These are phyloP conservation scores for Aureobasidium vineae DNA, from an alignment of 2,329 filamentous ascomycete genomes.

Conservation along the genomic window DNA sequence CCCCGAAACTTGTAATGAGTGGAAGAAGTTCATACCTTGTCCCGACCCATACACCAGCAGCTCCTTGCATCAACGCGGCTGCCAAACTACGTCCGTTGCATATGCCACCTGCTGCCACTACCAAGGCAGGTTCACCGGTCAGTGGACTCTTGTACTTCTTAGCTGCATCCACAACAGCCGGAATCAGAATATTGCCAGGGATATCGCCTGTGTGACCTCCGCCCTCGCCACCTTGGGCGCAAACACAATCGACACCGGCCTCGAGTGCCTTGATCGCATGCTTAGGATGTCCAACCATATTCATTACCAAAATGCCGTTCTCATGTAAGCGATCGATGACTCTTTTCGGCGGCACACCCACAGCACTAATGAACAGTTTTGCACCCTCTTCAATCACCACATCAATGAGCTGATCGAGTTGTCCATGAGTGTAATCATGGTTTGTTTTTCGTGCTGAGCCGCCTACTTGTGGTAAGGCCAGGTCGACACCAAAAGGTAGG, in stretches of 20 bases:
- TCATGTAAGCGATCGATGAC: constrained; percentile 75
- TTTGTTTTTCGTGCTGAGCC: constrained; percentile 83
- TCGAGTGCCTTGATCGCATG: constrained; percentile 87
- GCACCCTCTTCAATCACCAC: constrained; percentile 84
- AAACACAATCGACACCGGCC: constrained; percentile 84
- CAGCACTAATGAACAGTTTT: constrained; percentile 79
- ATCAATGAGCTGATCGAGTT: constrained; percentile 82
- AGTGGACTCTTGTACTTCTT: constrained; percentile 67
- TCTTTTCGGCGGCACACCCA: constrained; percentile 74
- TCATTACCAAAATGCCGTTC: constrained; percentile 84
- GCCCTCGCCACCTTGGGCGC: constrained; percentile 88
- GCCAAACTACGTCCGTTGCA: constrained; percentile 79
- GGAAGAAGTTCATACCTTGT: constrained; percentile 55
- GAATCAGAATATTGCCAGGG: constrained; percentile 80
- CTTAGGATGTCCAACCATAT: constrained; percentile 93
- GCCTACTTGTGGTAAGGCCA: constrained; percentile 86
- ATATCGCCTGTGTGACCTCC: constrained; percentile 91
- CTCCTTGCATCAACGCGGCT: constrained; percentile 80
- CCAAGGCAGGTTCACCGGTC: constrained; percentile 68
- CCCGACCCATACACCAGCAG: constrained; percentile 88
- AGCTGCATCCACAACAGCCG: constrained; percentile 82
- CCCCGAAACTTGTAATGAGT: neutral
- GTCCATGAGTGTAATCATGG: constrained; percentile 90
- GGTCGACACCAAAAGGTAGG: constrained; percentile 86
- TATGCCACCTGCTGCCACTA: constrained; percentile 87